A percentile compares a stretch with the other conserved stretches of the same genome.
These are phyloP conservation scores for Aspergillus sp. DNA, from an alignment of 2,329 filamentous ascomycete species.

Conservation along the genomic window DNA sequence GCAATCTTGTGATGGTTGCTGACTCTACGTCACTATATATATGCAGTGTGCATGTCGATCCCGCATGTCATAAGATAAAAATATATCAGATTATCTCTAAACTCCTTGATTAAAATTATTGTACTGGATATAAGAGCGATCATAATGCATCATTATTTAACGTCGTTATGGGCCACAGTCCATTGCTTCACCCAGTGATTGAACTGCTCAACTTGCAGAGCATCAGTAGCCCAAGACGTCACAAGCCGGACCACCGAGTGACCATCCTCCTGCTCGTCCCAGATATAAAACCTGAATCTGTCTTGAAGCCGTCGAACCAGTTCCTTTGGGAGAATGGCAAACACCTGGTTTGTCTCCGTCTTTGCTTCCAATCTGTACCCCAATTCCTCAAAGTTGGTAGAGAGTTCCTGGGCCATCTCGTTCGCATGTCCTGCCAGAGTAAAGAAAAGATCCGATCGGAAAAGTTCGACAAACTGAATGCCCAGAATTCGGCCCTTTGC, in stretches of 20 bases:
- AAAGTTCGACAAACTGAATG: slow-evolving; percentile 48
- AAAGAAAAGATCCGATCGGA: slow-evolving; percentile 43
- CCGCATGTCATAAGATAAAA: too few species aligned
- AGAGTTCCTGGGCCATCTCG: slow-evolving; percentile 40
- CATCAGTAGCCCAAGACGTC: slow-evolving; percentile 50
- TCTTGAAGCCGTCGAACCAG: slow-evolving; percentile 39
- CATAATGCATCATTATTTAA: too few species aligned
- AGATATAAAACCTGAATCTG: slow-evolving; percentile 45
- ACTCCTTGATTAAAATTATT: background rate
- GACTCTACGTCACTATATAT: too few species aligned
- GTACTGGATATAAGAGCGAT: background rate
- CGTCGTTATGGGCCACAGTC: slow-evolving; percentile 7
- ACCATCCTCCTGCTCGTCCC: slow-evolving; percentile 41
- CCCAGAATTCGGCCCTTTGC: slow-evolving; percentile 49
- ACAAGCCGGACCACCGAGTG: slow-evolving; percentile 42
- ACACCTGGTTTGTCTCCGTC: slow-evolving; percentile 51
- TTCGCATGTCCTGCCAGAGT: slow-evolving; percentile 45
- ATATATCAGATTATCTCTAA: too few species aligned
- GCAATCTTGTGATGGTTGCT: too few species aligned
- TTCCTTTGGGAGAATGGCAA: slow-evolving; percentile 39
- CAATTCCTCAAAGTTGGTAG: slow-evolving; percentile 36
- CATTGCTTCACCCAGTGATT: slow-evolving; percentile 24
- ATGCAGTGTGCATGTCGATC: too few species aligned
- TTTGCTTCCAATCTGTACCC: slow-evolving; percentile 41
- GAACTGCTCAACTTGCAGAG: slow-evolving; percentile 35